Evolutionary conservation across 129 eudicot species (phyloP).

Genomic region (Pittosporum tobira): DNA sequence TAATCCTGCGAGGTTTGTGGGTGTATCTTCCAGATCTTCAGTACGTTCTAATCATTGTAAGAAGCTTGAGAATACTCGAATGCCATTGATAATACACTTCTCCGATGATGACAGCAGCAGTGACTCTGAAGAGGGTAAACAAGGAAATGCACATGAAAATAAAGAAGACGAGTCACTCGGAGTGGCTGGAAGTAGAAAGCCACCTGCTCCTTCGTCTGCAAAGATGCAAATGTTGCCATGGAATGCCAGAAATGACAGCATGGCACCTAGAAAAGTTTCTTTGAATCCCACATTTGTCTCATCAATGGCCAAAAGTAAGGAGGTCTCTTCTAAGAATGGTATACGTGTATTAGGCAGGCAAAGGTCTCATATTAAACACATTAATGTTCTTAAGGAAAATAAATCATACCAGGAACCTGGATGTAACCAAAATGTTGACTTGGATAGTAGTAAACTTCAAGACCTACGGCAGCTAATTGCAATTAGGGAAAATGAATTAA

Average conservation of each 20-base stretch:
- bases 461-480: conserved; percentile 74
- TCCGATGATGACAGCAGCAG: conserved; percentile 84
- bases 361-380: conserved; percentile 25
- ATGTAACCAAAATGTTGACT: conserved; percentile 23
- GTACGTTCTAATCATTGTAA: conserved; percentile 24
- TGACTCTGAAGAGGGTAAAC: no score
- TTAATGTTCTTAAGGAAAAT: conserved; percentile 19
- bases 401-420: conserved; percentile 22
- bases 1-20: conserved; percentile 13
- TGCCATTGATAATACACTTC: conserved; percentile 70
- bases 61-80: no score
- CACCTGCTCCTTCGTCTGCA: conserved; percentile 19
- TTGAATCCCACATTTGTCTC: conserved; percentile 34
- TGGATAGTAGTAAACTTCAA: conserved; percentile 51
- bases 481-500: conserved; percentile 60
- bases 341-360: conserved; percentile 19
- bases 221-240: conserved; percentile 21
- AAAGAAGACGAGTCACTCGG: conserved; percentile 21
- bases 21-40: conserved; percentile 17
- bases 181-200: conserved; percentile 19
- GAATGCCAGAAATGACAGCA: conserved; percentile 21
- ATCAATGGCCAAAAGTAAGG: conserved; percentile 29
- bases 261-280: conserved; percentile 34
- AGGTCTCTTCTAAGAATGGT: conserved; percentile 25
- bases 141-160: conserved; percentile 9